These are phyloP conservation scores for Senna siamea DNA, from an alignment of 306 rosid genomes.

Conservation along the genomic window DNA sequence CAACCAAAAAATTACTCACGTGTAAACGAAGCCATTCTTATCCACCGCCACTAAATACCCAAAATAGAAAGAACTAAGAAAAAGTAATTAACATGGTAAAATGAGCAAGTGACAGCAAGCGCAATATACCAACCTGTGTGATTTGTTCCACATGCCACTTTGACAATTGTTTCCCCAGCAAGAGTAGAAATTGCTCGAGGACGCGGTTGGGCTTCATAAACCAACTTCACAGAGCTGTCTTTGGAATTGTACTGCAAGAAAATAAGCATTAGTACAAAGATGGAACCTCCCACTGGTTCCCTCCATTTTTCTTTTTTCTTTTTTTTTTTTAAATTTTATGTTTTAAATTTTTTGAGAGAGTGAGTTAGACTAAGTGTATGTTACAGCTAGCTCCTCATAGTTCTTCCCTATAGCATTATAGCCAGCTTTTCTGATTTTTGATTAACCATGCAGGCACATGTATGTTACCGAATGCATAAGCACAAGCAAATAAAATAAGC, in stretches of 20 bases:
- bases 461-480: background rate
- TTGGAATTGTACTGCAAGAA: constrained; percentile 83
- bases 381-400: too few relatives aligned
- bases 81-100: constrained; percentile 9
- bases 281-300: too few relatives aligned
- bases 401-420: too few relatives aligned
- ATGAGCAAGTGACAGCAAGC: background rate
- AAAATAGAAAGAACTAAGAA: constrained; percentile 36
- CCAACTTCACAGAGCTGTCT: constrained; percentile 87
- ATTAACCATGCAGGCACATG: background rate
- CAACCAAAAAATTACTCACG: constrained; percentile 60
- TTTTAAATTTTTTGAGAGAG: too few relatives aligned
- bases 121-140: constrained; percentile 67
- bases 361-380: too few relatives aligned
- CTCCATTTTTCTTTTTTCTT: too few relatives aligned
- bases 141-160: constrained; percentile 90
- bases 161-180: constrained; percentile 78
- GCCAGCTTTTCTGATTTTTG: constrained; percentile 27
- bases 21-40: constrained; percentile 80
- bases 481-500: background rate
- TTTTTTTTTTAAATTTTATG: too few relatives aligned
- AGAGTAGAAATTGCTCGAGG: constrained; percentile 83
- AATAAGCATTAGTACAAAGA: too few relatives aligned
- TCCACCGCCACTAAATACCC: constrained; percentile 82
- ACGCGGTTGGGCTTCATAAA: constrained; percentile 93